A percentile compares a stretch with the other conserved stretches of the same genome.
Evolutionary conservation across 2,329 filamentous ascomycete genomes (phyloP).

Genomic region (Botrytis galanthina): DNA sequence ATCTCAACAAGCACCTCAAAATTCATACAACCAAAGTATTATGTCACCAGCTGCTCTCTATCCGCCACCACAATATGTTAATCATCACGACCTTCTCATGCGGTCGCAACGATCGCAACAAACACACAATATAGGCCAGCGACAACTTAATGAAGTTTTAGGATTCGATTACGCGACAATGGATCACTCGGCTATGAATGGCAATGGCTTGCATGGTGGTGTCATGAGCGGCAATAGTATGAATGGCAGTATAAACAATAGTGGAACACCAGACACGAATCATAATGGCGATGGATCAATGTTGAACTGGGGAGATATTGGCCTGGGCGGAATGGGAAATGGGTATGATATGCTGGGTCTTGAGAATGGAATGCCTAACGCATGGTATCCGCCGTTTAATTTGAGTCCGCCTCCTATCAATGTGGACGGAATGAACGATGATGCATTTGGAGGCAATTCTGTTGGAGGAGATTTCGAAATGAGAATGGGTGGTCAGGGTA

Average conservation of each 20-base stretch:
- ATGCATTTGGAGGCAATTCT: constrained; percentile 27
- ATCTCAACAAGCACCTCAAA: constrained; percentile 18
- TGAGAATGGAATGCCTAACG: constrained; percentile 46
- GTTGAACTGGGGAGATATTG: constrained; percentile 23
- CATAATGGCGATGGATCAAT: neutral
- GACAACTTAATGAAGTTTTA: constrained; percentile 73
- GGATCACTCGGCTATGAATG: constrained; percentile 41
- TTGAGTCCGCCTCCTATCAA: constrained; percentile 70
- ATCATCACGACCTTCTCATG: constrained; percentile 50
- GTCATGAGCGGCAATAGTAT: constrained; percentile 18
- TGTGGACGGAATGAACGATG: constrained; percentile 36
- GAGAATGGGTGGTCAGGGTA: neutral
- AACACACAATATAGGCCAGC: constrained; percentile 55
- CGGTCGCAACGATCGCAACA: constrained; percentile 48
- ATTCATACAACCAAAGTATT: constrained; percentile 32
- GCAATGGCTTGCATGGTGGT: constrained; percentile 32
- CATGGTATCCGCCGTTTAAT: constrained; percentile 94
- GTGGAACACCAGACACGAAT: constrained; percentile 18
- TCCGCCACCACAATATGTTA: constrained; percentile 36
- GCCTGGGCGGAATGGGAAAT: constrained; percentile 14
- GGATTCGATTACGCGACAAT: constrained; percentile 68
- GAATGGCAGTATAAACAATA: constrained; percentile 14
- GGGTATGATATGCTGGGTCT: neutral
- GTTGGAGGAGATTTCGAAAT: constrained; percentile 11
- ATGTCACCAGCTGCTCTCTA: constrained; percentile 36